A percentile compares a stretch with the other conserved stretches of the same genome.
These are phyloP conservation scores for Neofusicoccum laricinum DNA, from an alignment of 2,329 filamentous ascomycete species.

Conservation along the genomic window DNA sequence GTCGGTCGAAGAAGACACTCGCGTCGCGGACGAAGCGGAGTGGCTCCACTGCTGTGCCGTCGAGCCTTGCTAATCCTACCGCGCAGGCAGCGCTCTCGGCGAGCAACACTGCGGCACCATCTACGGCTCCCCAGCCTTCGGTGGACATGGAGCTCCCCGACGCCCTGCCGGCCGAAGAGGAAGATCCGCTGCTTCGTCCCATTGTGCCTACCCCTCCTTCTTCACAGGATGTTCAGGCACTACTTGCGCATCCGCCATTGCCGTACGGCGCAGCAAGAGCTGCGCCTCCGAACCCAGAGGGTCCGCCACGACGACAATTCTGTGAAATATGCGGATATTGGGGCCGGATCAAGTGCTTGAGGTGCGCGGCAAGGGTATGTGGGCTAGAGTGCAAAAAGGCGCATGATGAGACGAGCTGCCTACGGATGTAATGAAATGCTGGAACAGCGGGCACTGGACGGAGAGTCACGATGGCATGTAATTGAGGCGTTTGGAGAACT, in stretches of 20 bases:
- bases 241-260: slow-evolving; percentile 64
- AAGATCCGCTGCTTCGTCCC: slow-evolving; percentile 58
- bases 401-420: slow-evolving; percentile 65
- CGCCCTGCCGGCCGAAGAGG: neutral
- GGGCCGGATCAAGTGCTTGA: slow-evolving; percentile 72
- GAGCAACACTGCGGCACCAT: slow-evolving; percentile 20
- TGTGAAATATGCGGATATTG: slow-evolving; percentile 82
- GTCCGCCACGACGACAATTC: slow-evolving; percentile 60
- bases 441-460: neutral
- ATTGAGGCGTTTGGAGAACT: neutral
- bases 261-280: slow-evolving; percentile 63
- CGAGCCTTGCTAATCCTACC: neutral
- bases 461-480: neutral
- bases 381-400: slow-evolving; percentile 70
- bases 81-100: slow-evolving; percentile 22
- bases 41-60: neutral
- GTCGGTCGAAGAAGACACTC: slow-evolving; percentile 8
- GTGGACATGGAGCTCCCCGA: neutral
- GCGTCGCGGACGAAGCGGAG: slow-evolving; percentile 4
- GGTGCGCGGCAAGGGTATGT: slow-evolving; percentile 76
- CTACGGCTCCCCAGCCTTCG: neutral
- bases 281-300: slow-evolving; percentile 37
- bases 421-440: slow-evolving; percentile 18
- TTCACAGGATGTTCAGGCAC: slow-evolving; percentile 60
- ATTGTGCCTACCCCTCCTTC: slow-evolving; percentile 58